phyloP scores from a whole-genome alignment of 352 stramenopile species.

The Poterioochromonas sp. region DNA sequence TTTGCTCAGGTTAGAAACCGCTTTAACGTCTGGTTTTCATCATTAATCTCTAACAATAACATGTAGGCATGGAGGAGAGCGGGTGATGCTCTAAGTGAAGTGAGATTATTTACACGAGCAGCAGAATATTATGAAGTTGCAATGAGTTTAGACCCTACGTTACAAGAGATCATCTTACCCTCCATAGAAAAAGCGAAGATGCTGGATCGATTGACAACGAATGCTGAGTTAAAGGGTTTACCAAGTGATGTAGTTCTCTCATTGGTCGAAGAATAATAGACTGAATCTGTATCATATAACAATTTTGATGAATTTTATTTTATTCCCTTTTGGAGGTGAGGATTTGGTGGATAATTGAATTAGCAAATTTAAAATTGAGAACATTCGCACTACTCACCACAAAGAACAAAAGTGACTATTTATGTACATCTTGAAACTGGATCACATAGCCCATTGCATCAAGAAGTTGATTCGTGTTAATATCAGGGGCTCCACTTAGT shows the following conservation, averaged over 20 bases:
- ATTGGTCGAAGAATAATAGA: neutral
- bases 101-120: constrained; percentile 37
- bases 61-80: constrained; percentile 23
- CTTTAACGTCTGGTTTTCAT: no score
- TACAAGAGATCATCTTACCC: constrained; percentile 36
- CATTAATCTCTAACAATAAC: no score
- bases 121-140: constrained; percentile 45
- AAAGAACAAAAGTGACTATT: neutral
- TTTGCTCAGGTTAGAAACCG: neutral
- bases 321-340: no score
- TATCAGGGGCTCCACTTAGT: neutral
- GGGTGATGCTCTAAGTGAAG: constrained; percentile 41
- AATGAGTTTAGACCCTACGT: constrained; percentile 38
- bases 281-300: no score
- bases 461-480: neutral
- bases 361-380: neutral
- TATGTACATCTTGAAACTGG: neutral
- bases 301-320: no score
- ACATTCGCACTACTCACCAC: neutral
- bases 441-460: neutral
- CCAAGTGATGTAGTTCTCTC: neutral
- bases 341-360: no score
- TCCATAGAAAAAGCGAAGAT: constrained; percentile 16
- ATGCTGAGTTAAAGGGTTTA: neutral
- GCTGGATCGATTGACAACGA: neutral